These are phyloP conservation scores for Westerdykella aurantiaca DNA, from an alignment of 2,329 filamentous ascomycete species.

Conservation along the genomic window DNA sequence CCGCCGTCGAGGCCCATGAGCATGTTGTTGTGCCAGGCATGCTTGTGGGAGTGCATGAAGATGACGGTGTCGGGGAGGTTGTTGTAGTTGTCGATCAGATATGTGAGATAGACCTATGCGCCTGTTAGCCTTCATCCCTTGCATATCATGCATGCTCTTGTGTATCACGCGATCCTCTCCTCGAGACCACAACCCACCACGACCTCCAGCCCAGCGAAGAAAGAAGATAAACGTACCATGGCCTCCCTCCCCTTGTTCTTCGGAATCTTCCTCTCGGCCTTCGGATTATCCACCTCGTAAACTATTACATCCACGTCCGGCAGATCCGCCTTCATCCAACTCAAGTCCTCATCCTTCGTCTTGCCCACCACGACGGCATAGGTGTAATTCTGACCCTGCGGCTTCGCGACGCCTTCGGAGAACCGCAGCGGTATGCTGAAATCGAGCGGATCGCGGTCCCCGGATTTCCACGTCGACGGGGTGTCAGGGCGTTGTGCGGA, in stretches of 20 bases:
- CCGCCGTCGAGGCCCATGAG: slow-evolving; percentile 47
- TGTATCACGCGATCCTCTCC: background rate
- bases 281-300: slow-evolving; percentile 50
- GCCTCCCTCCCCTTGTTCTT: slow-evolving; percentile 59
- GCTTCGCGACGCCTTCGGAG: slow-evolving; percentile 25
- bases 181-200: slow-evolving; percentile 26
- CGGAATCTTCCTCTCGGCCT: slow-evolving; percentile 46
- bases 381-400: slow-evolving; percentile 33
- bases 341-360: slow-evolving; percentile 34
- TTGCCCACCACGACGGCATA: slow-evolving; percentile 34
- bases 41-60: slow-evolving; percentile 51
- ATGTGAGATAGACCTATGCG: slow-evolving; percentile 49
- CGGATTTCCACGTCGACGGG: background rate
- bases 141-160: background rate
- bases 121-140: background rate
- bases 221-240: slow-evolving; percentile 56
- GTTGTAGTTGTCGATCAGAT: slow-evolving; percentile 59
- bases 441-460: slow-evolving; percentile 28
- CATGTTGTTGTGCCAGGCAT: slow-evolving; percentile 57
- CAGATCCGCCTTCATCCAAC: slow-evolving; percentile 33
- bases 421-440: slow-evolving; percentile 33
- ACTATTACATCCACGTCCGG: slow-evolving; percentile 33
- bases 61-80: slow-evolving; percentile 53
- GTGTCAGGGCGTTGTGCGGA: slow-evolving; percentile 3
- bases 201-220: slow-evolving; percentile 57